These are phyloP conservation scores for Mrakia frigida DNA, from an alignment of 768 basidiomycete species.

Conservation along the genomic window DNA sequence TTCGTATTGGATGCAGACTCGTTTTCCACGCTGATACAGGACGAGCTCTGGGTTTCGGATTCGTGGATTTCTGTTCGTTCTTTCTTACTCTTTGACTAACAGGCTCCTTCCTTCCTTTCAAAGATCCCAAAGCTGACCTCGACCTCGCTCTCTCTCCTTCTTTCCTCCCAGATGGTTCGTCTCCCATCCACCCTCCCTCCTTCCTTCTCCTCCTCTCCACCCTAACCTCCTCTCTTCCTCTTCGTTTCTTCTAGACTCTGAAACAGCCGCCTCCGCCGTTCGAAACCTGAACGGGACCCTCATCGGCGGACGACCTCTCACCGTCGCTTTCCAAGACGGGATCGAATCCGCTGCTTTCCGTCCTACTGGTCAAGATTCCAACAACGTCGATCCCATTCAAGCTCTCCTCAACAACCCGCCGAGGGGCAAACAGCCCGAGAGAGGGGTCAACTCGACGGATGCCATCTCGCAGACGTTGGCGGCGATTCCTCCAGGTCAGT, in stretches of 20 bases:
- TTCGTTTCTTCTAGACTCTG: slow-evolving; percentile 59
- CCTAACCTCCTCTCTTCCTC: background rate
- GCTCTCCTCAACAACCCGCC: slow-evolving; percentile 61
- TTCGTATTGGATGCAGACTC: slow-evolving; percentile 35
- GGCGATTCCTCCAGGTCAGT: slow-evolving; percentile 70
- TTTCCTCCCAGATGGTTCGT: slow-evolving; percentile 11
- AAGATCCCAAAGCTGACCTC: background rate
- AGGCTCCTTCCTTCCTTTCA: background rate
- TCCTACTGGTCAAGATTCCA: slow-evolving; percentile 73
- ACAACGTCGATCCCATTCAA: slow-evolving; percentile 55
- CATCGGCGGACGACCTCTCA: slow-evolving; percentile 81
- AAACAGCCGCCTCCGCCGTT: slow-evolving; percentile 90
- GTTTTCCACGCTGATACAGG: slow-evolving; percentile 45
- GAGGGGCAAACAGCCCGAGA: slow-evolving; percentile 65
- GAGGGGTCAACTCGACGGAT: slow-evolving; percentile 68
- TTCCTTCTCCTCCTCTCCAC: too few relatives aligned
- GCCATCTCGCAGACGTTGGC: slow-evolving; percentile 80
- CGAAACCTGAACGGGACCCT: slow-evolving; percentile 90
- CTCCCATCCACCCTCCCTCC: background rate
- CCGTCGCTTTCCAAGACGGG: slow-evolving; percentile 36
- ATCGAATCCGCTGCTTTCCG: slow-evolving; percentile 24
- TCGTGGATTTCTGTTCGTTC: slow-evolving; percentile 44
- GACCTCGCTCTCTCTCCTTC: background rate
- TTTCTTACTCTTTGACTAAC: background rate
- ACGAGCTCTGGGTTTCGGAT: slow-evolving; percentile 44